These are phyloP conservation scores for Cynanchum wilfordii DNA, from an alignment of 257 asterid genomes.

Conservation along the genomic window DNA sequence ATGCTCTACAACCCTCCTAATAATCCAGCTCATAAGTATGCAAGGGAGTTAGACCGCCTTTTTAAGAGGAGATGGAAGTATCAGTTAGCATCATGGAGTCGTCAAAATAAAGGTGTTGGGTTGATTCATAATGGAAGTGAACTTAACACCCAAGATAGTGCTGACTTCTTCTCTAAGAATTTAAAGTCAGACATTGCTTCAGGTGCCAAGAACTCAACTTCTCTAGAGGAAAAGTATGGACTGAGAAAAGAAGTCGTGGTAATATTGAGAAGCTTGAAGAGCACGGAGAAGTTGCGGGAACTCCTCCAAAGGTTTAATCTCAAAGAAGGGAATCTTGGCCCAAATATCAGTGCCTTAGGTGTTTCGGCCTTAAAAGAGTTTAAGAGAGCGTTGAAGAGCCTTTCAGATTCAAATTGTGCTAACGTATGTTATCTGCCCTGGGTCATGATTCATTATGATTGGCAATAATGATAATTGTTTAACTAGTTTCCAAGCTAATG, in stretches of 20 bases:
- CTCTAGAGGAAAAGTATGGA: conserved; percentile 37
- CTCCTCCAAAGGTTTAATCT: conserved; percentile 26
- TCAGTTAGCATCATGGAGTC: conserved; percentile 41
- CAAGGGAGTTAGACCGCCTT: conserved; percentile 35
- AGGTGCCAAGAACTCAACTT: conserved; percentile 24
- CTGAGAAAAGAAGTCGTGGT: conserved; percentile 37
- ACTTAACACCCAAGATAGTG: conserved; percentile 22
- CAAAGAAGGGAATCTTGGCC: conserved; percentile 17
- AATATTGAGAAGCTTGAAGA: conserved; percentile 25
- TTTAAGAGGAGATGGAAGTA: conserved; percentile 56
- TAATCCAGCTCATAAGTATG: conserved; percentile 40
- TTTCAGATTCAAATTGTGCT: conserved; percentile 23
- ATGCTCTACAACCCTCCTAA: conserved; percentile 62
- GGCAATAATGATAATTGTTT: not conserved
- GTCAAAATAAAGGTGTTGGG: conserved; percentile 17
- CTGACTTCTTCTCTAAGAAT: conserved; percentile 16
- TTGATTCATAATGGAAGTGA: conserved; percentile 14
- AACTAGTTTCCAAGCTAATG: not conserved
- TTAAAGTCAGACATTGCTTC: conserved; percentile 14
- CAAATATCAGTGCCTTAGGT: conserved; percentile 28
- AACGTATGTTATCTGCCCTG: conserved; percentile 28
- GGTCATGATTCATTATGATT: not conserved
- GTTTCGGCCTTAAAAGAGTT: conserved; percentile 43
- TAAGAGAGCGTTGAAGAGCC: conserved; percentile 32
- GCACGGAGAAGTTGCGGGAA: conserved; percentile 30